Evolutionary conservation across 164 flowering plant species (phyloP).

Genomic region (Macadamia tetraphylla): DNA sequence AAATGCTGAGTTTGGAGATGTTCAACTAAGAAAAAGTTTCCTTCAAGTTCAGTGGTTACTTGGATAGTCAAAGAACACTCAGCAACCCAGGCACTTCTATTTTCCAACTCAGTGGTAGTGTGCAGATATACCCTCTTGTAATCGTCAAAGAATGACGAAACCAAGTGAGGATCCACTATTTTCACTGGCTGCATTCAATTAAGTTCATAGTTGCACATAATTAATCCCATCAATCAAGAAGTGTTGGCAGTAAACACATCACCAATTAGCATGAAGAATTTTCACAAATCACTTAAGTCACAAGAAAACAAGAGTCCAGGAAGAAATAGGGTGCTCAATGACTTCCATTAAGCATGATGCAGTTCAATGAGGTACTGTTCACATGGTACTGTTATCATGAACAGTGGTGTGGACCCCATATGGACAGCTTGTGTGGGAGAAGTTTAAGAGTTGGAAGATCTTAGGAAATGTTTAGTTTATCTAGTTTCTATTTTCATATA

Average conservation of each 20-base stretch:
- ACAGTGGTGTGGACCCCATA: no score
- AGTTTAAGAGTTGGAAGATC: no score
- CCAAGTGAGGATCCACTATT: conserved; percentile 92
- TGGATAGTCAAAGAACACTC: conserved; percentile 80
- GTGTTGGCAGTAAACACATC: background rate
- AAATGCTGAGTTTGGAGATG: conserved; percentile 68
- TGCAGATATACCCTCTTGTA: conserved; percentile 78
- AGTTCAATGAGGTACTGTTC: background rate
- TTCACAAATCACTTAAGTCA: no score
- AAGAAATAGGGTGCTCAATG: background rate
- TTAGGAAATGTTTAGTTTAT: no score
- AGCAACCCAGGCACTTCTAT: conserved; percentile 64
- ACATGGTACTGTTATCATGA: background rate
- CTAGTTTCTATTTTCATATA: no score
- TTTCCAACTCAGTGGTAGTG: conserved; percentile 71
- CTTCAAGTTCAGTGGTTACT: conserved; percentile 77
- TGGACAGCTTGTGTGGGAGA: no score
- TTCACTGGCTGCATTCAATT: conserved; percentile 80
- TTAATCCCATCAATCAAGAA: background rate
- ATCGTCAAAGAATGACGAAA: conserved; percentile 83
- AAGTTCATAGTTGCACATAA: conserved; percentile 1
- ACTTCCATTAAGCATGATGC: background rate
- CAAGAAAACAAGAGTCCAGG: background rate
- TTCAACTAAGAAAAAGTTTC: conserved; percentile 54
- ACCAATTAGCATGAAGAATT: background rate